Conservation (phyloP, 2,329 filamentous ascomycete genomes). For the Sarocladiaceae sp. region DNA sequence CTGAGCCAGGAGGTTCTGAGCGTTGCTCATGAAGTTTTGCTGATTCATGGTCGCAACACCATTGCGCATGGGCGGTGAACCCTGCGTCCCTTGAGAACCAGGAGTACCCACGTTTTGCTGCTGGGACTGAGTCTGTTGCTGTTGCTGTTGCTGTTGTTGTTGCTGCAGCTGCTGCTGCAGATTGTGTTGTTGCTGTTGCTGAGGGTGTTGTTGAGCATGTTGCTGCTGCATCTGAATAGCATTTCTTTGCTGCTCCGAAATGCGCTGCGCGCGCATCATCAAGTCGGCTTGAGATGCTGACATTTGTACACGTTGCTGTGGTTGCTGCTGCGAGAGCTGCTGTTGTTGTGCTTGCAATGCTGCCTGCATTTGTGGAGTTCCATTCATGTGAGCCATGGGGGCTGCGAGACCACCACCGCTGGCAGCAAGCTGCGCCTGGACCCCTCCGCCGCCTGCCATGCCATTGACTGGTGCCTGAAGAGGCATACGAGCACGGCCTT, state of each 20-base stretch:
- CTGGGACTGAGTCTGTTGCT: conserved; percentile 20
- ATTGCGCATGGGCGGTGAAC: conserved; percentile 32
- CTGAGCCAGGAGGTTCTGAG: conserved; percentile 46
- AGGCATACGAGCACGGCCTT: conserved; percentile 44
- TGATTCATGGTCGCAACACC: conserved; percentile 40
- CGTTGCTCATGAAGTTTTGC: conserved; percentile 46
- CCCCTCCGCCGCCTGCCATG: conserved; percentile 31
- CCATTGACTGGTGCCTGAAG: conserved; percentile 48
- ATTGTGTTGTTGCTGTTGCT: conserved; percentile 22
- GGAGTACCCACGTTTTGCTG: conserved; percentile 24
- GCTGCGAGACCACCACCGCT: conserved; percentile 44
- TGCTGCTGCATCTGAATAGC: conserved; percentile 40
- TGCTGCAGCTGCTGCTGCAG: conserved; percentile 32
- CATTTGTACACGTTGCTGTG: conserved; percentile 51
- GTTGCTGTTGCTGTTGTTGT: conserved; percentile 24
- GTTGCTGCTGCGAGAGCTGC: conserved; percentile 18
- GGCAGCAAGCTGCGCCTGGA: conserved; percentile 43
- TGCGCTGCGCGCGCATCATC: conserved; percentile 58
- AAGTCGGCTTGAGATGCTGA: conserved; percentile 43
- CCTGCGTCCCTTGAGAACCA: conserved; percentile 31
- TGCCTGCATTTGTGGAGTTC: conserved; percentile 53
- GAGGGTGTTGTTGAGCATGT: conserved; percentile 19
- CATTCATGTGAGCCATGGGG: conserved; percentile 51
- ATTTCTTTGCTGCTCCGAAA: conserved; percentile 58
- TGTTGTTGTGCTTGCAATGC: conserved; percentile 15